These are phyloP conservation scores for Abelmoschus esculentus DNA, from an alignment of 345 rosid genomes.

Conservation along the genomic window DNA sequence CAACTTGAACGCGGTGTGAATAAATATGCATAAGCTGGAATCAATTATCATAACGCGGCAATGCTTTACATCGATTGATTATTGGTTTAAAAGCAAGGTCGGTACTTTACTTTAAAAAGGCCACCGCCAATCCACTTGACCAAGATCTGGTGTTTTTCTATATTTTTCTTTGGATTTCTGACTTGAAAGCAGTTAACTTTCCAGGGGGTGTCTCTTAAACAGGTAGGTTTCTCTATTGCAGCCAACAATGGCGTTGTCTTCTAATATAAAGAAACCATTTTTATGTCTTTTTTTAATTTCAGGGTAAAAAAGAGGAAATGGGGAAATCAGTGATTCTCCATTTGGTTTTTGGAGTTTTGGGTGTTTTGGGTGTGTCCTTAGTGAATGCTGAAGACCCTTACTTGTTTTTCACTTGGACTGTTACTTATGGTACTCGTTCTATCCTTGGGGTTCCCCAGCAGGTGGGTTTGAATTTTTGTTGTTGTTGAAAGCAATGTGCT, in stretches of 20 bases:
- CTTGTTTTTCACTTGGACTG: slow-evolving; percentile 78
- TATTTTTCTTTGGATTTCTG: no score
- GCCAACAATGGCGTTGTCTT: neutral
- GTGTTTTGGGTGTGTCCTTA: slow-evolving; percentile 31
- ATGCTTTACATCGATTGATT: neutral
- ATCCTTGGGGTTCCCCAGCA: slow-evolving; percentile 84
- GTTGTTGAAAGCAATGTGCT: neutral
- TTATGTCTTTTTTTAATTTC: neutral
- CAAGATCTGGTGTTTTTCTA: neutral
- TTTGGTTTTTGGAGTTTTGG: slow-evolving; percentile 21
- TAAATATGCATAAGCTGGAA: neutral
- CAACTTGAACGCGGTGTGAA: no score
- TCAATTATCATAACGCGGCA: neutral
- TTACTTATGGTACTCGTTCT: slow-evolving; percentile 66
- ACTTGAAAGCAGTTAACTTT: neutral
- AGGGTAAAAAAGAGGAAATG: slow-evolving; percentile 9
- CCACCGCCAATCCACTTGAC: neutral
- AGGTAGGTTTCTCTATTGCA: neutral
- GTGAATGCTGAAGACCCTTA: slow-evolving; percentile 79
- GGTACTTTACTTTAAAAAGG: no score
- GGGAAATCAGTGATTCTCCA: slow-evolving; percentile 21
- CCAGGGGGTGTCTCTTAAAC: neutral
- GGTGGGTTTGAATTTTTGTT: slow-evolving; percentile 27
- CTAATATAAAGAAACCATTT: neutral
- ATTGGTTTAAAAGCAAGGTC: no score